phyloP scores from a whole-genome alignment of 2,329 filamentous ascomycete species.

The Diaporthe vexans region DNA sequence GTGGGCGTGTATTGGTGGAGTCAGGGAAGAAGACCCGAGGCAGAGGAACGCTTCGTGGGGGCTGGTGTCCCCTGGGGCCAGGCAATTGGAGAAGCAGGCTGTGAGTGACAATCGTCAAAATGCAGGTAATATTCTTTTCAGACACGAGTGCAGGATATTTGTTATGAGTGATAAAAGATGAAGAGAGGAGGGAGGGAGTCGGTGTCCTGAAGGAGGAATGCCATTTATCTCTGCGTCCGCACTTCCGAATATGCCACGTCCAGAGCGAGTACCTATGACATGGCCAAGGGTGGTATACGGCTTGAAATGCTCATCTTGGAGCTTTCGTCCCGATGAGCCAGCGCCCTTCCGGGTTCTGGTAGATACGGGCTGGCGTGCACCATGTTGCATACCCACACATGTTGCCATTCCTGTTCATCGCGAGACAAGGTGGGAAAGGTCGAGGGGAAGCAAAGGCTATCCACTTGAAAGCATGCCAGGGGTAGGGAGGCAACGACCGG shows the following conservation, averaged over 20 bases:
- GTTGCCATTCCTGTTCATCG: slow-evolving; percentile 13
- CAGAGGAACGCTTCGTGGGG: slow-evolving; percentile 34
- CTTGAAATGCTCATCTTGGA: slow-evolving; percentile 31
- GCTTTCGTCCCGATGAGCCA: slow-evolving; percentile 36
- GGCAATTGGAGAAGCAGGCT: slow-evolving; percentile 13
- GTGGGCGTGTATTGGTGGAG: slow-evolving; percentile 42
- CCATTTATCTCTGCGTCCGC: slow-evolving; percentile 39
- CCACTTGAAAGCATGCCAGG: slow-evolving; percentile 30
- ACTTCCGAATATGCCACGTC: not conserved
- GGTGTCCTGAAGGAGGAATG: slow-evolving; percentile 38
- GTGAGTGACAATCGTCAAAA: slow-evolving; percentile 25
- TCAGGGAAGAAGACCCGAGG: slow-evolving; percentile 32
- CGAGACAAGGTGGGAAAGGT: slow-evolving; percentile 23
- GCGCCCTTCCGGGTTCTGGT: slow-evolving; percentile 15
- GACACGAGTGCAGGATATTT: slow-evolving; percentile 28
- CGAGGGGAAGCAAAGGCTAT: slow-evolving; percentile 17
- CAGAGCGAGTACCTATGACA: slow-evolving; percentile 15
- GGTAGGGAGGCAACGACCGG: slow-evolving; percentile 9
- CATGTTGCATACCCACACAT: slow-evolving; percentile 30
- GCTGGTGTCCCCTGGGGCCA: slow-evolving; percentile 7
- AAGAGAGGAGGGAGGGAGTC: slow-evolving; percentile 9
- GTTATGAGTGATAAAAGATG: not conserved
- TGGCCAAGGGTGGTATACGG: not conserved
- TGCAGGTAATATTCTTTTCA: slow-evolving; percentile 15
- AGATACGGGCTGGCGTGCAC: slow-evolving; percentile 1